These are phyloP conservation scores for Craterostigma plantagineum DNA, from an alignment of 257 asterid species.

Conservation along the genomic window DNA sequence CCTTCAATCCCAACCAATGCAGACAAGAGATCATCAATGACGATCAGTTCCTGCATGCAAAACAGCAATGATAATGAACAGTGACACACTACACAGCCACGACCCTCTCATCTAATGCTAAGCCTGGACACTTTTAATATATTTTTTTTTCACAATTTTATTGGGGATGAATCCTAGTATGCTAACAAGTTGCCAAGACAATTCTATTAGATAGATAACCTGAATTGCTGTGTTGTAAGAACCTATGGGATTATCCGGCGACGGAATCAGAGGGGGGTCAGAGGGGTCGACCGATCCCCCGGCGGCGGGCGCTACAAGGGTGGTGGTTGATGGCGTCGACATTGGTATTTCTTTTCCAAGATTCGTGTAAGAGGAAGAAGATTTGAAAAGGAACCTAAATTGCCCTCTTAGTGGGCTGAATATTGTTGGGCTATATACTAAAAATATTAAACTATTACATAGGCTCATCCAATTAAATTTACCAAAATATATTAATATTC, in stretches of 20 bases:
- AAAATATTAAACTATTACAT: too few species aligned
- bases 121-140: background rate
- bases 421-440: too few species aligned
- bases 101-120: background rate
- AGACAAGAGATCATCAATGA: constrained; percentile 71
- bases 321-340: too few species aligned
- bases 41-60: constrained; percentile 65
- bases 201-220: constrained; percentile 15
- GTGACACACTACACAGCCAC: background rate
- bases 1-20: constrained; percentile 89
- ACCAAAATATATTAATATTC: too few species aligned
- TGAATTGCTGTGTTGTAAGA: constrained; percentile 71
- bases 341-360: too few species aligned
- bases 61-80: constrained; percentile 1
- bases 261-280: too few species aligned
- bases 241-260: constrained; percentile 63
- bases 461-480: too few species aligned
- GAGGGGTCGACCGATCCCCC: too few species aligned
- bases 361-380: too few species aligned
- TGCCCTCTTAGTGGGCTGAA: too few species aligned
- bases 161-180: background rate
- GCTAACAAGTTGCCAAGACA: background rate
- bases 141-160: background rate
- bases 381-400: too few species aligned
- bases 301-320: too few species aligned